Evolutionary conservation across 257 asterid genomes (phyloP).

Genomic region (Coffea canephora): DNA sequence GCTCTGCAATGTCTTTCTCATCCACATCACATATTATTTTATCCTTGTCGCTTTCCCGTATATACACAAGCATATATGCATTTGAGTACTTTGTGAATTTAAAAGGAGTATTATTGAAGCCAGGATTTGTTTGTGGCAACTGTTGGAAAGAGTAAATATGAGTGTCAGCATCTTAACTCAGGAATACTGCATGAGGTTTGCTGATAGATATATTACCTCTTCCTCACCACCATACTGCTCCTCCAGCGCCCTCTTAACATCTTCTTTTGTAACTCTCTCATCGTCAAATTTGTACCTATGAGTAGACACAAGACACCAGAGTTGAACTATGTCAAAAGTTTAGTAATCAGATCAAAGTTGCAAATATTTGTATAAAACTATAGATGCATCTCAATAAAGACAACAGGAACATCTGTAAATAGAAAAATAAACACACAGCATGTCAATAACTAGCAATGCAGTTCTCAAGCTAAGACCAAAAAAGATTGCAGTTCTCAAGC

Average conservation of each 20-base stretch:
- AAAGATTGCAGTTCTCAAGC: background rate
- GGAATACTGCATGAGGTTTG: background rate
- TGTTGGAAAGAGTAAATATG: constrained; percentile 31
- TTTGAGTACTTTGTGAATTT: constrained; percentile 96
- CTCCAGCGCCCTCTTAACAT: constrained; percentile 85
- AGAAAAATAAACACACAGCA: background rate
- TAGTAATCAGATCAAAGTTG: background rate
- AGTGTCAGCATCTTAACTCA: constrained; percentile 17
- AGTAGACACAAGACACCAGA: constrained; percentile 21
- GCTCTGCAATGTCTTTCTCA: constrained; percentile 98
- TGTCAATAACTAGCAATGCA: background rate
- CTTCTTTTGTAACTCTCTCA: constrained; percentile 98
- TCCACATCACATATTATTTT: constrained; percentile 93
- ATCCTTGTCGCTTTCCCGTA: constrained; percentile 94
- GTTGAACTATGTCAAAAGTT: background rate
- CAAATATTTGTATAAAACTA: background rate
- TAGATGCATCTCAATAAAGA: background rate
- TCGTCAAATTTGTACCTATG: constrained; percentile 93
- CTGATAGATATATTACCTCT: constrained; percentile 51
- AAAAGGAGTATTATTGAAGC: constrained; percentile 88
- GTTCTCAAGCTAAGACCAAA: background rate
- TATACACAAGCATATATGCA: constrained; percentile 99
- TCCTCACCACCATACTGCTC: constrained; percentile 99
- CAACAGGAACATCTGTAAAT: background rate
- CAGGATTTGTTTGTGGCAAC: constrained; percentile 97